These are phyloP conservation scores for Euphrasia confusa DNA, from an alignment of 257 asterid species.

Conservation along the genomic window DNA sequence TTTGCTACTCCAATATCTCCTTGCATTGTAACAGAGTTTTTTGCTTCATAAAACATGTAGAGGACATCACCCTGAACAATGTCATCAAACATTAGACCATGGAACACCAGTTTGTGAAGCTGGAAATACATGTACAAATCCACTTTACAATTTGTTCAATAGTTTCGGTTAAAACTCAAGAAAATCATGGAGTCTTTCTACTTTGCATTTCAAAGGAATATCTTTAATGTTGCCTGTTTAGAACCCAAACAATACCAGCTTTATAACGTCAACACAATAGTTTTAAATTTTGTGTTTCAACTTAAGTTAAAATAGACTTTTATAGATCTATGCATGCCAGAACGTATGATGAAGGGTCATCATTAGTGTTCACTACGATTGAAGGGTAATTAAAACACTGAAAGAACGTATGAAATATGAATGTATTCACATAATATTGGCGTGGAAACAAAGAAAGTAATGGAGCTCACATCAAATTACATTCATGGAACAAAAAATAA, in stretches of 20 bases:
- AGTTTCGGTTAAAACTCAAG: neutral
- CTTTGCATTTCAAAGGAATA: neutral
- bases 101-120: neutral
- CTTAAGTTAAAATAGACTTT: neutral
- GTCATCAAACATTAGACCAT: slow-evolving; percentile 19
- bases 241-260: neutral
- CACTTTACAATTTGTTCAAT: neutral
- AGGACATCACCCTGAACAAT: slow-evolving; percentile 63
- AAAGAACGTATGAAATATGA: no score
- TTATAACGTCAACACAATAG: neutral
- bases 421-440: no score
- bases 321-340: neutral
- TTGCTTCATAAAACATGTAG: slow-evolving; percentile 77
- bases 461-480: no score
- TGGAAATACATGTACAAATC: neutral
- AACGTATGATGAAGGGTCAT: neutral
- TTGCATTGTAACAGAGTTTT: slow-evolving; percentile 82
- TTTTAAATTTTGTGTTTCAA: neutral
- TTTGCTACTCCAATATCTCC: slow-evolving; percentile 95
- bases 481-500: neutral
- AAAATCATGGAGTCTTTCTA: neutral
- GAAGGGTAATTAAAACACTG: neutral
- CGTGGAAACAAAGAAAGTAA: no score
- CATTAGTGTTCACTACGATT: neutral
- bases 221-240: neutral